Base-by-base conservation (phyloP, 2,329 filamentous ascomycete genomes). In the Verticillium klebahnii region DNA sequence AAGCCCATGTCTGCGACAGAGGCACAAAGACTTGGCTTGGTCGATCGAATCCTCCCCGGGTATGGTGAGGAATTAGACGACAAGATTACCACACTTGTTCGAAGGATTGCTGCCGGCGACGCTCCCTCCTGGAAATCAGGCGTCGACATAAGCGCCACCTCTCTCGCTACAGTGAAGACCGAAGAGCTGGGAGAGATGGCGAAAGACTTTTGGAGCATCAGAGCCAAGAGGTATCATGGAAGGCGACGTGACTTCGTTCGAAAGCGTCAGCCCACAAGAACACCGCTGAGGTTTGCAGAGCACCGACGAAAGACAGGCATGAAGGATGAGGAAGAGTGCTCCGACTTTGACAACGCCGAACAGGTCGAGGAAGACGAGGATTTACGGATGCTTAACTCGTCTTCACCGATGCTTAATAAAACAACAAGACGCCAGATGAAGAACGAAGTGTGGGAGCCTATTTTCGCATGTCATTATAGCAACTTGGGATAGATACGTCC, bases 191-290 rank as follows among this genome's bases (percentile, higher is more conserved):
- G 70, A 5, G 72, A 78, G 62, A 78, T 78, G 75, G 69, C 72
- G 40, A 73, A 74, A 56, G 76, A 78, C 68, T 78, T 78, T 65
- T 78, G 75, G 75, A 73, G 73, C 31, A 64, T 73, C 1, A 69
- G 76, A 7, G 69, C 73, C 2, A 56, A 66, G 11, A 68, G 75
- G 15, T 78, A 78, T 59, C 75, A 78, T 64, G 66, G 65, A 2
- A 73, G 76, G 14, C 72, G 76, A 7, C 69, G 69, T 50, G 72
- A 73, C 62, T 78, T 78, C 63, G 75, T 78, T 1, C 70, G 34
- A 36, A 36, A 36, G 6, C 34, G 34, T 9, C 3, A 36, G 6
- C 34, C 34, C 6, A 9, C 34, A 9, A 36, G 34, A 36, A 36
- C 34, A 36, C 34, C 34, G 12, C 34, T 36, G 4, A 36, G 34